Evolutionary conservation across 192 early-diverging fungal genomes (phyloP), one percentile per base, ranked within the genome.

Genomic region (Coemansia sp.): DNA sequence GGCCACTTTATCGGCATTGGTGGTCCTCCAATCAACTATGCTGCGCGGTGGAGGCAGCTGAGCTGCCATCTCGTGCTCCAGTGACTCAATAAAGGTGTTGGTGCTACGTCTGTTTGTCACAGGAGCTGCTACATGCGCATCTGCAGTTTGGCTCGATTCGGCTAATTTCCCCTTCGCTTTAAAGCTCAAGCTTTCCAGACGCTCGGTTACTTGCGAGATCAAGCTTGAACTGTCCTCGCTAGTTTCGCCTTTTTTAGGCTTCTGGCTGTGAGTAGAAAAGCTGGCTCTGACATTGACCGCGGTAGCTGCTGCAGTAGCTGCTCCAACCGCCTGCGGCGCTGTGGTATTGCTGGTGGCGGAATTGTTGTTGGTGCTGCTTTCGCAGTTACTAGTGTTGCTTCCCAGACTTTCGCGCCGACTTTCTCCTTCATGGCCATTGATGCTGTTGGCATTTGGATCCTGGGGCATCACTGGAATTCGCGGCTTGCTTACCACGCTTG

Each of bases 141-240:
- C 50, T 5, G 64, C 9, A 45, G 26, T 45, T 11, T 50, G 46
- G 20, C 20, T 60, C 18, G 71, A 57, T 10, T 35, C 33, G 33
- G 33, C 6, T 13, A 15, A 38, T 46, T 59, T 48, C 11, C n/a
- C 42, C 13, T 52, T 54, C 5, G 64, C 13, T 46, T 41, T 50
- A n/a, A 58, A 50, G 20, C 28, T 60, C 23, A 78, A 57, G 40
- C 57, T 61, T 15, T 69, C 56, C 21, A 78, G 61, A 11, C 67
- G 44, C 37, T 78, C 75, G 19, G 68, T 71, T 13, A 78, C 68
- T 30, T 78, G 75, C 10, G 75, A 78, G 0, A 70, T 60, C 30
- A 78, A 50, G 31, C 75, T 78, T 19, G 59, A 54, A 31, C 61
- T 52, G 54, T 78, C 75, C 0, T 68, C 68, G 1, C 52, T 30